Evolutionary conservation across 1,284 basidiomycete species (phyloP), one percentile per base, ranked within the genome.

Genomic region (Heterobasidion irregulare): DNA sequence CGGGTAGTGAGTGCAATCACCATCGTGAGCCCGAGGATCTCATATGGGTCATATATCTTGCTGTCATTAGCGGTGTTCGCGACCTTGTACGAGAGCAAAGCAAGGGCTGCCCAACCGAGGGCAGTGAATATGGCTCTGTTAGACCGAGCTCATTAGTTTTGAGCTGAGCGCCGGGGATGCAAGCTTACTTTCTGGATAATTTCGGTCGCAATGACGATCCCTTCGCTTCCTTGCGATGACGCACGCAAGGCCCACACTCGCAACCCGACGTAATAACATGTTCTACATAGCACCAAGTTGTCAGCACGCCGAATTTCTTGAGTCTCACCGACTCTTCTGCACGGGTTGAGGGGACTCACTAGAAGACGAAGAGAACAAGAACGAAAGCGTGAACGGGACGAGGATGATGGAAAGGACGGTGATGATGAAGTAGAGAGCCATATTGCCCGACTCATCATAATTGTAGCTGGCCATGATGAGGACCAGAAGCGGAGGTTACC

Each of bases 21-120:
- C n/a, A 75, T 69, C 12, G 74, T 76, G 58, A 99, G 82, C 26
- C 90, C 94, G 33, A 99, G 79, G 64, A 99, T 96, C 65, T 94
- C 86, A 64, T 96, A 99, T 0, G 97, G 97, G 68, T 99, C 84
- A 69, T 98, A 99, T 5, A 94, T 71, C 59, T 83, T 86, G 70
- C 75, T 84, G 47, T 89, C 86, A 45, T 74, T 60, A 62, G 78
- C 73, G 59, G 82, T 72, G 60, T 76, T 77, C n/a, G 80, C 75
- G 53, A 85, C 83, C 65, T 81, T 80, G 69, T 86, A 86, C 8
- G 75, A 79, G 52, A 96, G 72, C 65, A 80, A 85, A 10, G 74
- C 85, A 55, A 94, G 83, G 2, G 83, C 59, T 2, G 76, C 72
- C 94, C 94, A 98, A 54, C 93, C 93, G 15, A 77, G 68, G 33